Base-by-base conservation (phyloP, 1,284 basidiomycete genomes). In the Omphalotus olearius region DNA sequence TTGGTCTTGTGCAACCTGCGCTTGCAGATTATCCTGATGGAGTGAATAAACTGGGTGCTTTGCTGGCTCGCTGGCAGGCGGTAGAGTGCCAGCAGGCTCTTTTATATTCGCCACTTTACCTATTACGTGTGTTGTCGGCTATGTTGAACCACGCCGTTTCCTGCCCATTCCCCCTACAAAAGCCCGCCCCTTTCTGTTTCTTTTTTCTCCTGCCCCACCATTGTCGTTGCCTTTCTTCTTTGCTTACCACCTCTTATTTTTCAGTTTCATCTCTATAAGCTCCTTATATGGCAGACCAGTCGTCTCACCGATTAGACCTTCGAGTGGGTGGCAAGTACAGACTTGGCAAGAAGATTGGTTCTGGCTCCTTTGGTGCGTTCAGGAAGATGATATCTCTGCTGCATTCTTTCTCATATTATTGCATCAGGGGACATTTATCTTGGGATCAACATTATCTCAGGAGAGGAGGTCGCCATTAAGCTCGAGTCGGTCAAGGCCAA, bases 361-460 rank as follows among this genome's bases (percentile, higher is more conserved):
- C 93, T 43, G 97, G 96, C 57, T 98, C 96, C 50, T 98, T 98
- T 66, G 94, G 96, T 95, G 62, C 64, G 89, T 43, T 51, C 49
- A 43, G 25, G 14, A 47, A 40, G 35, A 47, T 41, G 40, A 35
- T 40, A 40, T 16, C 35, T 50, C 37, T 36, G 40, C 47, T 20
- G 40, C 23, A 56, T 26, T 26, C 18, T 35, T 50, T 47, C 13
- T 36, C 18, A 46, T 5, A 6, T 36, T 5, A 6, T 36, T 17
- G 40, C 26, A 28, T 40, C 45, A 47, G 93, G 94, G 73, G 96
- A 99, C 67, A 99, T 99, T 70, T 99, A 98, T 72, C 91, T 99
- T 56, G 97, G 97, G 57, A 95, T 98, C 72, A 98, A 99, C 81
- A 98, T 99, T 75, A 98, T 99, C 69, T 98, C 95, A n/a, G 96